phyloP scores from a whole-genome alignment of 2,329 filamentous ascomycete genomes.

The Ophiocordyceps camponoti-leonardi region DNA sequence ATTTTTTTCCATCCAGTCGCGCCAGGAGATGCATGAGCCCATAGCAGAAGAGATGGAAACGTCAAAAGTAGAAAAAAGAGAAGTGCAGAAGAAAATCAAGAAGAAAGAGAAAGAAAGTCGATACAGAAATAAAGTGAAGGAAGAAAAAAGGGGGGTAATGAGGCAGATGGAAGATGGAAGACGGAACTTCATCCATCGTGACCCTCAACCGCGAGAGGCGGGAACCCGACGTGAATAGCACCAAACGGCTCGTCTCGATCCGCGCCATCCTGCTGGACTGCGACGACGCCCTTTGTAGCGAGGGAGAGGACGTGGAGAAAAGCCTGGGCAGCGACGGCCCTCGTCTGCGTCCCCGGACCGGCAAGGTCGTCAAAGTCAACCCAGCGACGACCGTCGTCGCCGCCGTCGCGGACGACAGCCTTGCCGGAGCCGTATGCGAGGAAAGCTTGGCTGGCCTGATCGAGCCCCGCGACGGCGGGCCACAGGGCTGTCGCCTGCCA shows the following conservation, averaged over 20 bases:
- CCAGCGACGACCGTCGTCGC: conserved; percentile 20
- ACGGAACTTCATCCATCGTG: not conserved
- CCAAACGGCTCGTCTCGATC: conserved; percentile 23
- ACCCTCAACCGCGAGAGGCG: not conserved
- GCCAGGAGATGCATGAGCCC: too few relatives aligned
- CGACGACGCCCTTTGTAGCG: conserved; percentile 45
- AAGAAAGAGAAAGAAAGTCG: not conserved
- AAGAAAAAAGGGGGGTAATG: not conserved
- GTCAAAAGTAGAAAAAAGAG: too few relatives aligned
- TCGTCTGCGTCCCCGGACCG: conserved; percentile 32
- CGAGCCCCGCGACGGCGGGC: conserved; percentile 16
- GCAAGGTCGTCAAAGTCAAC: conserved; percentile 57
- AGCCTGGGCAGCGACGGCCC: conserved; percentile 53
- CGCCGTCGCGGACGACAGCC: conserved; percentile 15
- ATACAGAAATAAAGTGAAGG: not conserved
- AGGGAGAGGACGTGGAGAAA: conserved; percentile 59
- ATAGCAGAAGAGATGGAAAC: too few relatives aligned
- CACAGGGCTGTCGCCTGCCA: too few relatives aligned
- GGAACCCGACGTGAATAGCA: conserved; percentile 25
- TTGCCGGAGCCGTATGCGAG: conserved; percentile 22
- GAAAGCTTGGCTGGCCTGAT: conserved; percentile 28
- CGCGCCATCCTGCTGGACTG: conserved; percentile 40
- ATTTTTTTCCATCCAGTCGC: too few relatives aligned
- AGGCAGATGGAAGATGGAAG: not conserved
- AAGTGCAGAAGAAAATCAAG: not conserved